phyloP scores from a whole-genome alignment of 495 filamentous ascomycete species.

The Xylaria cubensis region DNA sequence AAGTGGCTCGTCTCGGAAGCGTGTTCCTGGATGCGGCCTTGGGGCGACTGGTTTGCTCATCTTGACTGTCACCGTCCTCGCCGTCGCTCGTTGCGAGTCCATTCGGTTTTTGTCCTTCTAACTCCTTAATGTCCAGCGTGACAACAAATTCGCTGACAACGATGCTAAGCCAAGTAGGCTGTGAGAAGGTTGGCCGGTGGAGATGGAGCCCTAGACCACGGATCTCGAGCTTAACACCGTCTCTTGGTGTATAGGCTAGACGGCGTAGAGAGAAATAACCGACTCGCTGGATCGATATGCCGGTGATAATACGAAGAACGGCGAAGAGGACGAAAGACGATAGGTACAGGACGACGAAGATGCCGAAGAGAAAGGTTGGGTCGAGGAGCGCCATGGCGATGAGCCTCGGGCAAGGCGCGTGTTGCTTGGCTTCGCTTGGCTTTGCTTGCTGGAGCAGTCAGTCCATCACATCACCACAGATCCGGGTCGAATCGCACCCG shows the following conservation, averaged over 20 bases:
- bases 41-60: constrained; percentile 18
- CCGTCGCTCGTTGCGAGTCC: constrained; percentile 37
- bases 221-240: constrained; percentile 88
- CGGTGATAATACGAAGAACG: constrained; percentile 87
- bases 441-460: constrained; percentile 22
- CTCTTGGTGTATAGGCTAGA: constrained; percentile 82
- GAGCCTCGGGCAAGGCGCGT: constrained; percentile 33
- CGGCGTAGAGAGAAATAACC: constrained; percentile 90
- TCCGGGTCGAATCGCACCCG: neutral
- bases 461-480: constrained; percentile 28
- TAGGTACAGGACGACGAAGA: constrained; percentile 85
- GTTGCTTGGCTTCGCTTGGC: constrained; percentile 31
- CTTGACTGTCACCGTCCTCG: constrained; percentile 33
- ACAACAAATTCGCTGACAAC: constrained; percentile 82
- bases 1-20: constrained; percentile 32
- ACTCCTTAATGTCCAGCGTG: constrained; percentile 74
- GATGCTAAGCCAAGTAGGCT: constrained; percentile 95
- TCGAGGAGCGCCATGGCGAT: constrained; percentile 58
- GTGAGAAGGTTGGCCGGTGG: constrained; percentile 92
- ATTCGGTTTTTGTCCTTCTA: constrained; percentile 55
- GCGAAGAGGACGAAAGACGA: constrained; percentile 93
- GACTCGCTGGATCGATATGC: constrained; percentile 93
- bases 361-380: constrained; percentile 82
- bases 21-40: constrained; percentile 34
- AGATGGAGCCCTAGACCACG: constrained; percentile 85